Evolutionary conservation across 2,329 filamentous ascomycete genomes (phyloP), one percentile per base, ranked within the genome.

Genomic region (Aspergillus texensis): DNA sequence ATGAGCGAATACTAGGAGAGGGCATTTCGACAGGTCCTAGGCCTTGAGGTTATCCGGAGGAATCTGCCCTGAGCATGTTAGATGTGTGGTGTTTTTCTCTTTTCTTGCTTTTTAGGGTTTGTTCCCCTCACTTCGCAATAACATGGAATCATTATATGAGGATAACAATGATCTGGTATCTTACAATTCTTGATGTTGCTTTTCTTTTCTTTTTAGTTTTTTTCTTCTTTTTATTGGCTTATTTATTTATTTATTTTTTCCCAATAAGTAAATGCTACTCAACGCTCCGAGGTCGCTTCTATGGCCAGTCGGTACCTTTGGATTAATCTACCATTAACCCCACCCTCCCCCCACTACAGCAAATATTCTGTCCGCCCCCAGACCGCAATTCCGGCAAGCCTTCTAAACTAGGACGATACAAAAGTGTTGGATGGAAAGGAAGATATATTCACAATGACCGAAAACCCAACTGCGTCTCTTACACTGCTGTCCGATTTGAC

Each of bases 401-500:
- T 46, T 24, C 11, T 46, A 48, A 28, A 26, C 21, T 24, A 48
- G 45, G 30, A 32, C 3, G 16, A 53, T 2, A 6, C 10, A 53
- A 53, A 32, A 34, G 16, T 19, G 6, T 11, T 30, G 28, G 4
- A 28, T 19, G 11, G n/a, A 53, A 53, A 53, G 19, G 26, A 32
- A 53, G 30, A n/a, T 12, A 53, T 9, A 41, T 41, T 16, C 34
- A 59, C 21, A 28, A 63, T 61, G 57, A 36, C 60, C 53, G 46
- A 43, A 45, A 46, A 59, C 36, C 43, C 55, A 56, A 57, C 45
- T 21, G 30, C 50, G 36, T 34, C 58, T 8, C 74, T 85, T 59
- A 73, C 73, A 11, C 76, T 76, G 19, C 80, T 88, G 63, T 81
- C 85, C 30, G 83, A 85, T 56, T 78, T 88, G 60, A 79, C 78